phyloP scores from a whole-genome alignment of 169 alveolate genomes.

The Plasmodium vinckei region DNA sequence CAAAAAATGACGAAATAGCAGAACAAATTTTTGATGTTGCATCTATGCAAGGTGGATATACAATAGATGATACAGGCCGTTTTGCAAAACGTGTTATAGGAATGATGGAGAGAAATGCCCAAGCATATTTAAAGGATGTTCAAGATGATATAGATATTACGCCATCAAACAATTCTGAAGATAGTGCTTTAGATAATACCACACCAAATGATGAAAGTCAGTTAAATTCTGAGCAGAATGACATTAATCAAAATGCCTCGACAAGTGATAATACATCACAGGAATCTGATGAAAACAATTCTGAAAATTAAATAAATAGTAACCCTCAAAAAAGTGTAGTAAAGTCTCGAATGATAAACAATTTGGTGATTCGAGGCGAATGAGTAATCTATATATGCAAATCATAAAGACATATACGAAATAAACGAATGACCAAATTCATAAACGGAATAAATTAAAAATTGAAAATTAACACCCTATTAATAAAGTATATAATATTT shows the following conservation, averaged over 20 bases:
- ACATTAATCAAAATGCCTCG: constrained; percentile 1
- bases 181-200: constrained; percentile 3
- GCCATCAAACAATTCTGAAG: background rate
- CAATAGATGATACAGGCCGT: constrained; percentile 86
- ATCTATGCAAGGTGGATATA: constrained; percentile 89
- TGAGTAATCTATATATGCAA: background rate
- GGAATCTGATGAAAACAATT: background rate
- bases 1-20: constrained; percentile 84
- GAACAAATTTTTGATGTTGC: constrained; percentile 84
- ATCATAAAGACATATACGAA: too few relatives aligned
- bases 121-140: constrained; percentile 57
- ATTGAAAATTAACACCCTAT: too few relatives aligned
- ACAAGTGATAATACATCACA: background rate
- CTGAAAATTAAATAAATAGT: too few relatives aligned
- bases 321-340: too few relatives aligned
- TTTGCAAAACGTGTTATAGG: constrained; percentile 86
- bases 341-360: too few relatives aligned
- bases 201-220: constrained; percentile 5
- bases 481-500: too few relatives aligned
- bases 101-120: constrained; percentile 88
- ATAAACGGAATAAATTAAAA: too few relatives aligned
- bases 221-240: background rate
- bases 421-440: too few relatives aligned
- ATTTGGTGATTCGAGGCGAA: background rate
- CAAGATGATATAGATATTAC: constrained; percentile 23